phyloP scores from a whole-genome alignment of 768 basidiomycete genomes.

The Psilocybe subaeruginosa region DNA sequence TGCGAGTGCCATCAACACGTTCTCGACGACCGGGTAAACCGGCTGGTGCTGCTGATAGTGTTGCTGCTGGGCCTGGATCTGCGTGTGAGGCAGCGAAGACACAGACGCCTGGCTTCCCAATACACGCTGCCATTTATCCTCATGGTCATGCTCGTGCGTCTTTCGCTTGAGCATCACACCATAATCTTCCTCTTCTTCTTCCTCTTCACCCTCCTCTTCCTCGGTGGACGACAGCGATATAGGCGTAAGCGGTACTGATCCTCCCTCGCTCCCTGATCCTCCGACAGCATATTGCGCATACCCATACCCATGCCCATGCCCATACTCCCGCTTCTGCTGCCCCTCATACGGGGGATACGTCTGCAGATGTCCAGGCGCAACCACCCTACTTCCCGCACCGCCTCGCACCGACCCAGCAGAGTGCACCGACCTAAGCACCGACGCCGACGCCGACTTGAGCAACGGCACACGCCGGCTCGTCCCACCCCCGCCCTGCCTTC shows the following conservation, averaged over 20 bases:
- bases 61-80: neutral
- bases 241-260: neutral
- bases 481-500: neutral
- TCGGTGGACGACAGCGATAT: slow-evolving; percentile 1
- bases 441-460: slow-evolving; percentile 17
- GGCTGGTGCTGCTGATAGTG: neutral
- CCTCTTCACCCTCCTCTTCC: neutral
- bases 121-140: slow-evolving; percentile 4
- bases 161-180: slow-evolving; percentile 9
- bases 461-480: neutral
- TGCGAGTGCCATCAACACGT: neutral
- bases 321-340: neutral
- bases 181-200: slow-evolving; percentile 15
- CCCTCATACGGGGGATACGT: slow-evolving; percentile 2
- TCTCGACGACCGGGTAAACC: too few relatives aligned
- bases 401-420: neutral
- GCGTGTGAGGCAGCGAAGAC: neutral
- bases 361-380: slow-evolving; percentile 4
- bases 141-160: slow-evolving; percentile 4
- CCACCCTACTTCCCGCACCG: neutral
- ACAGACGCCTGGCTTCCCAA: neutral
- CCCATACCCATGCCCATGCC: neutral
- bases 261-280: neutral
- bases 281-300: neutral
- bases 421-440: slow-evolving; percentile 6